These are phyloP conservation scores for Leccinum sublutescens DNA, from an alignment of 768 basidiomycete species.

Conservation along the genomic window DNA sequence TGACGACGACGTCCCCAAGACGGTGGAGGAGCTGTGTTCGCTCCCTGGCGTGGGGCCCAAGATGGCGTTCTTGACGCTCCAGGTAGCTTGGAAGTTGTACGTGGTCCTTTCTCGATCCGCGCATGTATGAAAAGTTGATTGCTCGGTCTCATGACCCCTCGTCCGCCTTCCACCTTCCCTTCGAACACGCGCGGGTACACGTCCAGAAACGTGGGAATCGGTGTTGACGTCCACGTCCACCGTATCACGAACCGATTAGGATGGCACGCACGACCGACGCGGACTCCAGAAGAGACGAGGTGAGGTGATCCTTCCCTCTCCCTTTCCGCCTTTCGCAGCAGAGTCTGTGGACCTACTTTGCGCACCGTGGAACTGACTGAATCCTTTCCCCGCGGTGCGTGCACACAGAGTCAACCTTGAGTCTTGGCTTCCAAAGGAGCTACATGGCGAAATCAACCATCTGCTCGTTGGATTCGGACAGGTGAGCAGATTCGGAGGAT, in stretches of 20 bases:
- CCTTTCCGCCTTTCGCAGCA: background rate
- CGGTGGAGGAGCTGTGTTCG: conserved; percentile 83
- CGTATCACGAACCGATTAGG: conserved; percentile 90
- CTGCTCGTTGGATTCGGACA: conserved; percentile 85
- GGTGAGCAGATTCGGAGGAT: conserved; percentile 37
- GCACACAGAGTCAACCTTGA: conserved; percentile 63
- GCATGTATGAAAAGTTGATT: background rate
- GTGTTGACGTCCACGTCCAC: conserved; percentile 96
- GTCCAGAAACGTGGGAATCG: conserved; percentile 80
- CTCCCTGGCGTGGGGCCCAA: conserved; percentile 94
- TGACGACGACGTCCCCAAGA: conserved; percentile 83
- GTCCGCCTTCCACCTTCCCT: background rate
- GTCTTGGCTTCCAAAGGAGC: conserved; percentile 77
- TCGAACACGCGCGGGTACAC: background rate
- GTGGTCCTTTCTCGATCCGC: conserved; percentile 17
- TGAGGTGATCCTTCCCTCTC: conserved; percentile 24
- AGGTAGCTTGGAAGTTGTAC: conserved; percentile 82
- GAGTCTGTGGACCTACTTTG: background rate
- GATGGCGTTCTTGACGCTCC: conserved; percentile 88
- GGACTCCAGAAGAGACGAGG: conserved; percentile 87
- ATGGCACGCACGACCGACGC: conserved; percentile 88
- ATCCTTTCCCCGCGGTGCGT: background rate
- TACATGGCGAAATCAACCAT: conserved; percentile 75
- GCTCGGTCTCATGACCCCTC: background rate
- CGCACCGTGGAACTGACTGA: background rate